Base-by-base conservation (phyloP, 495 filamentous ascomycete genomes). In the Penicillium angulare region DNA sequence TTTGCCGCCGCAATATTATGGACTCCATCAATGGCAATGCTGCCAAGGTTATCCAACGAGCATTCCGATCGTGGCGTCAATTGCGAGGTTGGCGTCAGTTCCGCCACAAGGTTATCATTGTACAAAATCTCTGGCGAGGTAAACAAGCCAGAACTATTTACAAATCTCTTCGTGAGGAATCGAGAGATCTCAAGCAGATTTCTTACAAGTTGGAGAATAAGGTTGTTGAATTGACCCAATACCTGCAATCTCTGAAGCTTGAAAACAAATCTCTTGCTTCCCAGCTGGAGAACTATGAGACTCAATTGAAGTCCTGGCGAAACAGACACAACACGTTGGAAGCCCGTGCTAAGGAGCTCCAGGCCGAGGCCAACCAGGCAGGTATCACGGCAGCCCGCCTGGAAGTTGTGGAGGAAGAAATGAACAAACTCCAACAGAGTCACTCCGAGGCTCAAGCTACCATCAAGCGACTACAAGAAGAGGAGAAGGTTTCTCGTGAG, bases 131-230 rank as follows among this genome's bases (percentile, higher is more conserved):
- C 56, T 97, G 91, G 91, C 83, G 95, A 62, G 93, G 91, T 55
- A 93, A 80, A 73, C 57, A 75, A 54, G 95, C 93, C 47, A 81
- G 95, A 51, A 79, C 77, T 45, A 82, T 79, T 43, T 98, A 98
- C 78, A 97, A 95, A 82, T 83, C 66, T 35, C 69, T 95, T 46
- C 88, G 95, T 43, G 92, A 95, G 67, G 95, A 98, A 67, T 92
- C 93, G 32, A 87, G 95, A 61, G 93, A 98, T 78, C 82, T 98
- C 59, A 96, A 96, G 75, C 90, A 97, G 67, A 98, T 98, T 56
- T 97, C 92, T 12, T 97, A 97, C 75, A 97, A 95, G 76, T 72
- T 98, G 61, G 95, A 97, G 77, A 97, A 97, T 78, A 97, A 98
- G 81, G 93, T 98, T 47, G 89, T 97, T 46, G 95, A 99, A 73